phyloP scores from a whole-genome alignment of 148 eudicot genomes.

The Spergularia marina region DNA sequence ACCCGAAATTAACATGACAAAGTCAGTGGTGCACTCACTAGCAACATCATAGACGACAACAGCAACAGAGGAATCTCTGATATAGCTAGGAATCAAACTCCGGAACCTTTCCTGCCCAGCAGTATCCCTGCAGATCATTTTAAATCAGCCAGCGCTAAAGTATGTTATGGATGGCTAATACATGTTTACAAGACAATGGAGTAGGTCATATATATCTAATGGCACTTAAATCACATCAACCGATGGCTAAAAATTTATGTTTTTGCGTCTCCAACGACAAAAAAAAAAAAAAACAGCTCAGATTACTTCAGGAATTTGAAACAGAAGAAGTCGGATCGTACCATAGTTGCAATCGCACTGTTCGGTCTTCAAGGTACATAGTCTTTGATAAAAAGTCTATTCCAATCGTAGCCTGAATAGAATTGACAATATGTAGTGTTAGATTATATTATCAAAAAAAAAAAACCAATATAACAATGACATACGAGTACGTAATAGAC shows the following conservation, averaged over 20 bases:
- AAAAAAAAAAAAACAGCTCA: not conserved
- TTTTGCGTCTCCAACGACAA: not conserved
- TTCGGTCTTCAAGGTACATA: constrained; percentile 84
- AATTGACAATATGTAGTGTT: not conserved
- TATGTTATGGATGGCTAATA: not conserved
- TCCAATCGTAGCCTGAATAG: constrained; percentile 67
- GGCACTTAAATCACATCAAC: constrained; percentile 1
- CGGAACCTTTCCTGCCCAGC: constrained; percentile 82
- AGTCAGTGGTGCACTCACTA: constrained; percentile 35
- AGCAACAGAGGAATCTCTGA: constrained; percentile 80
- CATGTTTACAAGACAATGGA: not conserved
- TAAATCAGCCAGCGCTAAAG: not conserved
- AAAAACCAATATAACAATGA: not conserved
- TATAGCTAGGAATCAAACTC: constrained; percentile 78
- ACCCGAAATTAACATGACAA: not conserved
- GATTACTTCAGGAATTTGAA: not conserved
- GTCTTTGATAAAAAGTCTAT: constrained; percentile 81
- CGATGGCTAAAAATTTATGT: not conserved
- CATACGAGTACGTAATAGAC: not conserved
- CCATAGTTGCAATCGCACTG: constrained; percentile 81
- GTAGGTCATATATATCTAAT: not conserved
- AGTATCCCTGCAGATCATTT: constrained; percentile 50
- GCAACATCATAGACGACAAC: constrained; percentile 69
- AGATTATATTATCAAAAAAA: not conserved
- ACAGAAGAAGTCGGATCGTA: constrained; percentile 11